Evolutionary conservation across 352 stramenopile species (phyloP), one percentile per base, ranked within the genome.

Genomic region (Thalassiosira oceanica): DNA sequence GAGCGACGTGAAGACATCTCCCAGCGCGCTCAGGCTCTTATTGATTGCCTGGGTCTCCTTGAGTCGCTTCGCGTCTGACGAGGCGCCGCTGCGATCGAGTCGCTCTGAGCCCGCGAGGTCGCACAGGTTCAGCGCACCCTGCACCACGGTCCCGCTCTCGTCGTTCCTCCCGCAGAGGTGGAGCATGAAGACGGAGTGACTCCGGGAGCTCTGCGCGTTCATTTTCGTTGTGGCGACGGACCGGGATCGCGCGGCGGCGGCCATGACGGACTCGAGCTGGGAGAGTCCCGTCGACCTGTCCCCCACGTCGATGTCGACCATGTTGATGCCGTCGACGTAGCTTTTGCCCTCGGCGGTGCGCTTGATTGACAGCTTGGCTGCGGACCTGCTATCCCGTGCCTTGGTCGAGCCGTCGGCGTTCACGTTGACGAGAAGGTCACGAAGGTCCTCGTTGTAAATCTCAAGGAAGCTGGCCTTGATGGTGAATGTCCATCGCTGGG

Each of bases 381-480:
- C 48, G 33, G 48, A 62, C 8, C 35, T 11, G 18, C 51, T 20
- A 45, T 68, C 26, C 20, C 61, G 31, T 15, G 29, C 20, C n/a
- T 29, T 71, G 42, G 26, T 39, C 36, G 46, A 61, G 39, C 51
- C 61, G 66, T 57, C 56, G 8, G 53, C 39, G 53, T 68, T 69
- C 62, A 84, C 77, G 21, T 82, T 87, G 2, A 87, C 86, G 10
- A 99, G 90, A 46, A 99, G 78, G 78, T 99, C 97, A 24, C 94
- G 93, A 27, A 99, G 94, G n/a, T 94, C 94, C 70, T 99, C 97
- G 83, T 99, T 99, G 89, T 99, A 99, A 48, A 99, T 99, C 87
- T 99, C 97, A 63, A 98, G 93, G 71, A 98, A 99, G n/a, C 92
- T 97, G 36, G 97, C 96, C 55, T 96, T 90, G 5, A 99, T 86